Conservation (phyloP, 352 stramenopile species). For the Phytophthora nicotianae region DNA sequence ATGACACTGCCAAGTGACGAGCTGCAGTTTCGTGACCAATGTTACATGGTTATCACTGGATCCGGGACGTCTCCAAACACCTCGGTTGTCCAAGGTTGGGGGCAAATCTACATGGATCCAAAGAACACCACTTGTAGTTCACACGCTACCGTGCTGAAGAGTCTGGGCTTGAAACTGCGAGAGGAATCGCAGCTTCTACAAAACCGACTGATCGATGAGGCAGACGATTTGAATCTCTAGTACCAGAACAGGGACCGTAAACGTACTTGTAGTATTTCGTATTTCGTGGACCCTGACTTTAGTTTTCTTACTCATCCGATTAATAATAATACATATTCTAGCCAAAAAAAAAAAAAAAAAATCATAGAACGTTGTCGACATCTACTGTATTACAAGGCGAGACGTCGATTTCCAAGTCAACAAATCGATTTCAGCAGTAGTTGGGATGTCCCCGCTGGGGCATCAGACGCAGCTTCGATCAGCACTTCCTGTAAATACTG, state of each 20-base stretch:
- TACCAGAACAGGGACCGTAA: too few species aligned
- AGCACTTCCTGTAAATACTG: slow-evolving; percentile 29
- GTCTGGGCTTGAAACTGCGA: neutral
- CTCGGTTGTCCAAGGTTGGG: neutral
- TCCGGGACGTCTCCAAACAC: neutral
- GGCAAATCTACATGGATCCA: neutral
- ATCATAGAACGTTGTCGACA: too few species aligned
- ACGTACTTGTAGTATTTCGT: too few species aligned
- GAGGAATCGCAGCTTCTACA: neutral
- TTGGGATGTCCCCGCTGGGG: slow-evolving; percentile 7
- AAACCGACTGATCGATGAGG: neutral
- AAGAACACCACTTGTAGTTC: neutral
- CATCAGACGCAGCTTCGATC: slow-evolving; percentile 17
- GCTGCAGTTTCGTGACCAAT: neutral
- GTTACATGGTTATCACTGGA: neutral
- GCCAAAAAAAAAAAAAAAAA: too few species aligned
- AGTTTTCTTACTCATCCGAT: too few species aligned
- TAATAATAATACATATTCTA: too few species aligned
- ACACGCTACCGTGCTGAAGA: neutral
- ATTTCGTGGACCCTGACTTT: too few species aligned
- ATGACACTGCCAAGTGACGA: neutral
- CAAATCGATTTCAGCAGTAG: slow-evolving; percentile 5
- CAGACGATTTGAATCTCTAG: neutral
- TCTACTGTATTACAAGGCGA: too few species aligned
- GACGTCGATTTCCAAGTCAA: neutral